Evolutionary conservation across 768 basidiomycete genomes (phyloP).

Genomic region (Trametes coccinea): DNA sequence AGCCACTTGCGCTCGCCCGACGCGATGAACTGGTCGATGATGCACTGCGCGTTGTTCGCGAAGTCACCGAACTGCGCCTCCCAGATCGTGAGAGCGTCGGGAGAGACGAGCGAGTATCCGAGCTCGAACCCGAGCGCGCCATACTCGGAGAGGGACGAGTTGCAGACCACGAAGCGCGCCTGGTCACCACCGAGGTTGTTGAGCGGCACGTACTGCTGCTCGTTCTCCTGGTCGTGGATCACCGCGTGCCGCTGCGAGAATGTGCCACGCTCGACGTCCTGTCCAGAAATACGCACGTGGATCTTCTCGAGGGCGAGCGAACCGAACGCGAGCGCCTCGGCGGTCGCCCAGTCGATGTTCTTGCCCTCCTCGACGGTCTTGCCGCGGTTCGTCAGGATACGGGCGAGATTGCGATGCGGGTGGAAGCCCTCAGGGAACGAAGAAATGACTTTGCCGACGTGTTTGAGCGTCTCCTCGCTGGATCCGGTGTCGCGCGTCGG

Average conservation of each 20-base stretch:
- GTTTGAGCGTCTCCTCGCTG: constrained; percentile 73
- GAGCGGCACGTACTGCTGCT: constrained; percentile 86
- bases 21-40: constrained; percentile 98
- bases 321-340: constrained; percentile 95
- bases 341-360: constrained; percentile 97
- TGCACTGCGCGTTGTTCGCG: constrained; percentile 95
- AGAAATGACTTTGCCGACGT: constrained; percentile 85
- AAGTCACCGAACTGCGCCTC: constrained; percentile 99
- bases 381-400: constrained; percentile 87
- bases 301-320: constrained; percentile 89
- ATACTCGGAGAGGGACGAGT: constrained; percentile 95
- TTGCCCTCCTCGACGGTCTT: constrained; percentile 90
- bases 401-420: constrained; percentile 89
- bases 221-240: constrained; percentile 92
- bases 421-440: constrained; percentile 82
- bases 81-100: constrained; percentile 91
- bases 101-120: constrained; percentile 97
- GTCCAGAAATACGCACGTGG: constrained; percentile 94
- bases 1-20: constrained; percentile 98
- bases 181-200: constrained; percentile 87
- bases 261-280: constrained; percentile 98
- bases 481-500: constrained; percentile 89
- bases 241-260: constrained; percentile 99
- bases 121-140: constrained; percentile 96
- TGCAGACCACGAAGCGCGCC: constrained; percentile 93